These are phyloP conservation scores for Chlorella sorokiniana DNA, from an alignment of 139 green algal genomes.

Conservation along the genomic window DNA sequence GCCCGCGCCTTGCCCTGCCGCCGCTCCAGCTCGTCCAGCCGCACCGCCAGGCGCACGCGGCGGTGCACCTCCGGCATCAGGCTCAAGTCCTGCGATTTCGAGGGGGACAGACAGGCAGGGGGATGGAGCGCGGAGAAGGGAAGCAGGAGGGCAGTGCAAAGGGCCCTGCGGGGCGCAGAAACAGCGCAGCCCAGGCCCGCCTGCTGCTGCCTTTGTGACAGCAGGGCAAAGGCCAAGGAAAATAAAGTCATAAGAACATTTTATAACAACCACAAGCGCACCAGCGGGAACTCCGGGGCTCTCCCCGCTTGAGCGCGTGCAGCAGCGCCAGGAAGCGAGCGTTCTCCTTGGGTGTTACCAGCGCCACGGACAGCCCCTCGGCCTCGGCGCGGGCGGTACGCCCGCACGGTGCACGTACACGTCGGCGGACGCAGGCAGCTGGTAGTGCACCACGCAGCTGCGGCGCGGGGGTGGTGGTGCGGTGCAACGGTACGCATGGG, in stretches of 20 bases:
- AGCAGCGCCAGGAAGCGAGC: conserved; percentile 59
- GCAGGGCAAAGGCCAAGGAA: too few relatives aligned
- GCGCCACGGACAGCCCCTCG: conserved; percentile 74
- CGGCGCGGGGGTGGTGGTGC: background rate
- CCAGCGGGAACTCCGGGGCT: conserved; percentile 79
- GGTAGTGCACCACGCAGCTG: conserved; percentile 89
- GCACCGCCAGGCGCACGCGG: conserved; percentile 56
- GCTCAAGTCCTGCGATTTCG: conserved; percentile 31
- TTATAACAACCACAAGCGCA: conserved; percentile 26
- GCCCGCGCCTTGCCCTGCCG: conserved; percentile 62
- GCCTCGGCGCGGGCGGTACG: conserved; percentile 82
- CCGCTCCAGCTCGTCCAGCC: conserved; percentile 72
- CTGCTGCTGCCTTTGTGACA: too few relatives aligned
- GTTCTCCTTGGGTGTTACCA: conserved; percentile 77
- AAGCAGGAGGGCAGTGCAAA: background rate
- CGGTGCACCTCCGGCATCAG: conserved; percentile 40
- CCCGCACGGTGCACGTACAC: conserved; percentile 95
- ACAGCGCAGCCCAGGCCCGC: too few relatives aligned
- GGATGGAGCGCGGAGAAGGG: background rate
- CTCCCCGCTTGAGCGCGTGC: conserved; percentile 43
- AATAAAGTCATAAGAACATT: background rate
- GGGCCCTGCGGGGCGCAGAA: background rate
- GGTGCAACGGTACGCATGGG: background rate
- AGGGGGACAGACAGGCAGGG: background rate
- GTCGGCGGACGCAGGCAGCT: conserved; percentile 89